Evolutionary conservation across 1,139 yeast genomes (phyloP).

Genomic region (Blastobotrys malaysiensis): DNA sequence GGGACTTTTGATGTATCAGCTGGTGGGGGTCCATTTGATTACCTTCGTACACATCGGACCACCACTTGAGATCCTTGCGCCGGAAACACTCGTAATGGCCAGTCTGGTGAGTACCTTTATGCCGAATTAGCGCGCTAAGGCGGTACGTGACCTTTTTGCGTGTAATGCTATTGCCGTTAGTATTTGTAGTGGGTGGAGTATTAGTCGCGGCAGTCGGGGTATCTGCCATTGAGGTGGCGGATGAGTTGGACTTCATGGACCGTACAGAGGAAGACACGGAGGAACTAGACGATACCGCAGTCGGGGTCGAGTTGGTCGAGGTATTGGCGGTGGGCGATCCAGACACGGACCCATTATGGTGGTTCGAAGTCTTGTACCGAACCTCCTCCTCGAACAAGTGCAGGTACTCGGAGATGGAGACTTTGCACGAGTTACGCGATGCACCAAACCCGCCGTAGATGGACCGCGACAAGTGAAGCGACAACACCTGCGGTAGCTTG

Average conservation of each 20-base stretch:
- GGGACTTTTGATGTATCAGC: background rate
- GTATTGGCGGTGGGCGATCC: conserved; percentile 11
- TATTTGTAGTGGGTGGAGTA: no score
- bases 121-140: conserved; percentile 70
- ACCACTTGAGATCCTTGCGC: conserved; percentile 25
- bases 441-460: conserved; percentile 66
- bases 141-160: conserved; percentile 38
- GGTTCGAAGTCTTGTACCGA: conserved; percentile 30
- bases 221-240: background rate
- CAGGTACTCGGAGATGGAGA: conserved; percentile 56
- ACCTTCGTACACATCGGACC: background rate
- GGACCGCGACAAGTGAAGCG: conserved; percentile 79
- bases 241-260: background rate
- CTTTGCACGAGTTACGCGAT: conserved; percentile 71
- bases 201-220: no score
- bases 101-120: conserved; percentile 79
- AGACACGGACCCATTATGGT: conserved; percentile 13
- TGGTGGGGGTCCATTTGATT: background rate
- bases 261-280: background rate
- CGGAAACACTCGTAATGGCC: conserved; percentile 61
- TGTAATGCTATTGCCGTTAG: background rate
- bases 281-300: background rate
- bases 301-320: background rate
- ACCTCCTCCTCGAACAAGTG: conserved; percentile 40
- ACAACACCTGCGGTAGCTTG: conserved; percentile 63